These are phyloP conservation scores for Nematocida parisii DNA, from an alignment of 371 early-diverging fungal species.

Conservation along the genomic window DNA sequence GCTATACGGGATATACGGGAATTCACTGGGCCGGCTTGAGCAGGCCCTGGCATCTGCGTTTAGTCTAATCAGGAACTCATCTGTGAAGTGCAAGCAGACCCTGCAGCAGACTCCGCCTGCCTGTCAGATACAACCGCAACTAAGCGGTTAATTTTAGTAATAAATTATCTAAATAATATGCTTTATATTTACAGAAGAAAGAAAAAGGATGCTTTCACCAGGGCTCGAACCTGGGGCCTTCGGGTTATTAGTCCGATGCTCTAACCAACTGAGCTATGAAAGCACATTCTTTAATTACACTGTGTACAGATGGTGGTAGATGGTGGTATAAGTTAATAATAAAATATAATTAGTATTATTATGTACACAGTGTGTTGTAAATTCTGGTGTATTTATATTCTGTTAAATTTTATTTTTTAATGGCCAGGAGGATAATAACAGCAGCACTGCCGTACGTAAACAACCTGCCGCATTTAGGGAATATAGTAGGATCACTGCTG, in stretches of 20 bases:
- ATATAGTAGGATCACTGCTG: constrained; percentile 93
- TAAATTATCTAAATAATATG: constrained; percentile 19
- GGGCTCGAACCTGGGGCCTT: constrained; percentile 64
- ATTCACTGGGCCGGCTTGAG: constrained; percentile 6
- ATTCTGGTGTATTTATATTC: too few species aligned
- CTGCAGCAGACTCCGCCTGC: background rate
- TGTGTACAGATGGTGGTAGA: too few species aligned
- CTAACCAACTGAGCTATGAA: constrained; percentile 64
- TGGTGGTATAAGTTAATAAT: too few species aligned
- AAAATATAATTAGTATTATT: too few species aligned
- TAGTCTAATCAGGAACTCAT: constrained; percentile 40
- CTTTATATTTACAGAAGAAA: background rate
- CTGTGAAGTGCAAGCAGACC: constrained; percentile 30
- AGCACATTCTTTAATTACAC: constrained; percentile 37
- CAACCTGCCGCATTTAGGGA: constrained; percentile 98
- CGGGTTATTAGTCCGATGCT: constrained; percentile 64
- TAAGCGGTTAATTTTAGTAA: constrained; percentile 4
- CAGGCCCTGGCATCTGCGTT: constrained; percentile 46
- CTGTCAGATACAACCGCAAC: constrained; percentile 15
- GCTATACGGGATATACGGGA: constrained; percentile 29
- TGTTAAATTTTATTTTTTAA: background rate
- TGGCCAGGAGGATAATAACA: constrained; percentile 75
- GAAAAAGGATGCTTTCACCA: constrained; percentile 59
- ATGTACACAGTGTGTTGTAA: too few species aligned
- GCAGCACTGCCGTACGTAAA: constrained; percentile 98